phyloP scores from a whole-genome alignment of 257 asterid genomes.

The Solanum medicagineum region DNA sequence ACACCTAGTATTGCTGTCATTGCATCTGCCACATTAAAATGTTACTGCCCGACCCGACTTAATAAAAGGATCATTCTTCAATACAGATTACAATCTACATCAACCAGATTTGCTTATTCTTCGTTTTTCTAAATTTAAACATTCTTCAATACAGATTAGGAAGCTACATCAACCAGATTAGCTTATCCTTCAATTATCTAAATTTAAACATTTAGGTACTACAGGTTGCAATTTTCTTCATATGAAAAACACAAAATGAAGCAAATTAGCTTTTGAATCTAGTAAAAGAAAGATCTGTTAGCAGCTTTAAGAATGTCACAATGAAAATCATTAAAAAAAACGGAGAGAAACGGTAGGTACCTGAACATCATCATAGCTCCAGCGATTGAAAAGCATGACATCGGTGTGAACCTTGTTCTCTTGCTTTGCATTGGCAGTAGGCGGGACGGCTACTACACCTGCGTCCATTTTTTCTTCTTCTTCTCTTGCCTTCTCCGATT shows the following conservation, averaged over 20 bases:
- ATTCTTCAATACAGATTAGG: background rate
- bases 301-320: background rate
- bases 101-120: too few relatives aligned
- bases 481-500: background rate
- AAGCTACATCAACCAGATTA: background rate
- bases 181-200: too few relatives aligned
- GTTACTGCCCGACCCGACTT: accelerated
- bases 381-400: conserved; percentile 50
- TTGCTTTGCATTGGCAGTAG: background rate
- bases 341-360: background rate
- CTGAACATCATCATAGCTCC: conserved; percentile 50
- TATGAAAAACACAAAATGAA: background rate
- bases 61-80: background rate
- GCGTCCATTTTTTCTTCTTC: background rate
- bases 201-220: background rate
- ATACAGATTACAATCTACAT: background rate
- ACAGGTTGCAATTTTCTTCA: background rate
- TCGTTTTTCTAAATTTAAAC: too few relatives aligned
- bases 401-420: conserved; percentile 25
- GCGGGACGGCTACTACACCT: background rate
- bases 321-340: background rate
- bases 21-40: too few relatives aligned
- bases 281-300: background rate
- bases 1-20: too few relatives aligned
- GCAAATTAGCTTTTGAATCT: background rate